phyloP scores from a whole-genome alignment of 2,329 filamentous ascomycete species.

The Cryphonectria parasitica region DNA sequence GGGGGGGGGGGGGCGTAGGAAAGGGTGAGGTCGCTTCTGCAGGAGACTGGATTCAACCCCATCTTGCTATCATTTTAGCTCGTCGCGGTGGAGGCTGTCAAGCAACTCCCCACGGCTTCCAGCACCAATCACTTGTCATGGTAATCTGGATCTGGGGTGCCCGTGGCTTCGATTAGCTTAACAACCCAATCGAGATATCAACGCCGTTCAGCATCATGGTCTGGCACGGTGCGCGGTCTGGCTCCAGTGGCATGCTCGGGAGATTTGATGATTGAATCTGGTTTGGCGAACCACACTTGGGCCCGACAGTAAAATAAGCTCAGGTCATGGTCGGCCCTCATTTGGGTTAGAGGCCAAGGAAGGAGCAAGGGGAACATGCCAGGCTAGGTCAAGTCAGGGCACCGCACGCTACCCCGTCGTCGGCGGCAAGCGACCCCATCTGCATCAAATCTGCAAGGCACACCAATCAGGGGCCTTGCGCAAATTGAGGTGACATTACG shows the following conservation, averaged over 20 bases:
- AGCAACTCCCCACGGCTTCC: conserved; percentile 4
- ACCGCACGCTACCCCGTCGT: conserved; percentile 7
- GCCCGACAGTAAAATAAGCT: conserved; percentile 16
- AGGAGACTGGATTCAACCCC: conserved; percentile 17
- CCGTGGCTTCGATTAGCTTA: conserved; percentile 10
- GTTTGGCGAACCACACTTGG: conserved; percentile 22
- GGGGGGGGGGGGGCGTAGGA: background rate
- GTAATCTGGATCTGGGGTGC: conserved; percentile 5
- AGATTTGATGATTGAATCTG: conserved; percentile 26
- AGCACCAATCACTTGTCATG: conserved; percentile 17
- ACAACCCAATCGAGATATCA: conserved; percentile 26
- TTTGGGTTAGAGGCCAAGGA: conserved; percentile 11
- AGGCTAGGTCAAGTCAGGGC: conserved; percentile 24
- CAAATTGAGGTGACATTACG: conserved; percentile 26
- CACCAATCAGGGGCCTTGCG: conserved; percentile 28
- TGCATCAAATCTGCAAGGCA: conserved; percentile 28
- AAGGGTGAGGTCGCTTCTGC: conserved; percentile 19
- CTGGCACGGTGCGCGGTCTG: conserved; percentile 3
- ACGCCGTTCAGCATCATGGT: background rate
- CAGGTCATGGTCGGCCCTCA: conserved; percentile 13
- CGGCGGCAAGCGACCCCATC: background rate
- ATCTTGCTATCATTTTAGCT: conserved; percentile 24
- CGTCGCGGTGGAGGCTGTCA: conserved; percentile 21
- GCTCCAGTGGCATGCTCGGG: conserved; percentile 25
- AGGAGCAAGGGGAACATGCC: background rate